These are phyloP conservation scores for Rhynchosporium agropyri DNA, from an alignment of 2,329 filamentous ascomycete genomes.

Conservation along the genomic window DNA sequence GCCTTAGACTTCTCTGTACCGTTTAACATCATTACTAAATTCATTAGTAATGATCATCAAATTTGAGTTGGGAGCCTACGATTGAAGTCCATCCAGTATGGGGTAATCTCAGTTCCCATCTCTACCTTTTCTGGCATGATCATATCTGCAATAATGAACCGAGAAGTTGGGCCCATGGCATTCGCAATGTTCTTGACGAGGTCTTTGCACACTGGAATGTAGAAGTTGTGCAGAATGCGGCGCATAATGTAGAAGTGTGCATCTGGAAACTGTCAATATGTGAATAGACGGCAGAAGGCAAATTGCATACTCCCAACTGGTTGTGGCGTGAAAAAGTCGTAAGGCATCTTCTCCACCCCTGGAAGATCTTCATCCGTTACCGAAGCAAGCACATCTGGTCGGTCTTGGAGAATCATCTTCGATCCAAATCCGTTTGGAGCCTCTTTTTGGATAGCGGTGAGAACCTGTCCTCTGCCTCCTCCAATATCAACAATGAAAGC, in stretches of 20 bases:
- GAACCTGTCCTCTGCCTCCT: slow-evolving; percentile 27
- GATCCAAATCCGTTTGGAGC: slow-evolving; percentile 24
- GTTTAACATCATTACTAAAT: slow-evolving; percentile 36
- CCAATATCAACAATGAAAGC: slow-evolving; percentile 32
- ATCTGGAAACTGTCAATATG: slow-evolving; percentile 25
- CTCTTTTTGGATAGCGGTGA: slow-evolving; percentile 27
- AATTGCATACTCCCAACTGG: slow-evolving; percentile 35
- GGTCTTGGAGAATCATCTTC: slow-evolving; percentile 40
- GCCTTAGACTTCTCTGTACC: slow-evolving; percentile 38
- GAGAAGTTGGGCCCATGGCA: slow-evolving; percentile 37
- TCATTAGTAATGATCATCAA: neutral
- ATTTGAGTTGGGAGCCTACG: neutral
- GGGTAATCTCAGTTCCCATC: slow-evolving; percentile 32
- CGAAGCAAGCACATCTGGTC: slow-evolving; percentile 34
- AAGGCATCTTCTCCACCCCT: slow-evolving; percentile 37
- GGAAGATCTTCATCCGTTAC: slow-evolving; percentile 33
- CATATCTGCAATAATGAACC: slow-evolving; percentile 38
- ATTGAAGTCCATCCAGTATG: slow-evolving; percentile 40
- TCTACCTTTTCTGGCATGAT: slow-evolving; percentile 36
- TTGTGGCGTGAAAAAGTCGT: slow-evolving; percentile 40
- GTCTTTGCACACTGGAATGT: slow-evolving; percentile 33
- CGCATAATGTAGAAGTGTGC: slow-evolving; percentile 39
- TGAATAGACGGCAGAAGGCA: neutral
- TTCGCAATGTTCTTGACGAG: slow-evolving; percentile 36
- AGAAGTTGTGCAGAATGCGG: slow-evolving; percentile 38